Conservation (phyloP, 2,329 filamentous ascomycete species). For the Aspergillus neotritici region DNA sequence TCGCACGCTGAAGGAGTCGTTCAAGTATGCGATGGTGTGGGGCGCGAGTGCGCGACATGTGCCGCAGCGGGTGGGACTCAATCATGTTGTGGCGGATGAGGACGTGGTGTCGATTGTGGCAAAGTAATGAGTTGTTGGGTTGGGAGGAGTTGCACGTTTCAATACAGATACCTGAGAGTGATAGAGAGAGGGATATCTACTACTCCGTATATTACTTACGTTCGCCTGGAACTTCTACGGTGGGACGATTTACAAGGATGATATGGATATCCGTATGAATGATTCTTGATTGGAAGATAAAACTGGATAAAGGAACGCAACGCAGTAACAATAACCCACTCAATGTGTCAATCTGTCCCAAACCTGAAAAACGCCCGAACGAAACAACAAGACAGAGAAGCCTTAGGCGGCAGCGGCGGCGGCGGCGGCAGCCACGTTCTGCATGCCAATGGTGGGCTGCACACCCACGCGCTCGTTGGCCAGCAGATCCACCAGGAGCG, state of each 20-base stretch:
- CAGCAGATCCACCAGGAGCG: conserved; percentile 82
- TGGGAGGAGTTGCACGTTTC: too few relatives aligned
- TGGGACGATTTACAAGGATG: neutral
- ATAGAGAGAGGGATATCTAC: neutral
- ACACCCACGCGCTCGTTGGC: conserved; percentile 94
- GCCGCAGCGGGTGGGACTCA: conserved; percentile 83
- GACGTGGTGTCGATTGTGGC: conserved; percentile 63
- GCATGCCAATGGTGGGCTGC: conserved; percentile 57
- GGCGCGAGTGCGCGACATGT: conserved; percentile 92
- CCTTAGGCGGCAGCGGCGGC: conserved; percentile 21
- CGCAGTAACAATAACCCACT: too few relatives aligned
- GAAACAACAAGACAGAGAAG: neutral
- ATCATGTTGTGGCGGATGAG: conserved; percentile 68
- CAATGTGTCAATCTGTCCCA: conserved; percentile 8
- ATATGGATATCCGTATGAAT: neutral
- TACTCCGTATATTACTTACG: neutral
- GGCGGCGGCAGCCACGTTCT: conserved; percentile 35
- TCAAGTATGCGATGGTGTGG: conserved; percentile 98
- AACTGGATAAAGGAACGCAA: too few relatives aligned
- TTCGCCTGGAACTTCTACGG: neutral
- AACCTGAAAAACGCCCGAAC: conserved; percentile 11
- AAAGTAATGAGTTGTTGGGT: conserved; percentile 34
- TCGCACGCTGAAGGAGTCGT: conserved; percentile 90
- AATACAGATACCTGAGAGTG: too few relatives aligned
- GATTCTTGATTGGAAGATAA: neutral